phyloP scores from a whole-genome alignment of 805 yeast genomes.

The Clavispora santaluciae region DNA sequence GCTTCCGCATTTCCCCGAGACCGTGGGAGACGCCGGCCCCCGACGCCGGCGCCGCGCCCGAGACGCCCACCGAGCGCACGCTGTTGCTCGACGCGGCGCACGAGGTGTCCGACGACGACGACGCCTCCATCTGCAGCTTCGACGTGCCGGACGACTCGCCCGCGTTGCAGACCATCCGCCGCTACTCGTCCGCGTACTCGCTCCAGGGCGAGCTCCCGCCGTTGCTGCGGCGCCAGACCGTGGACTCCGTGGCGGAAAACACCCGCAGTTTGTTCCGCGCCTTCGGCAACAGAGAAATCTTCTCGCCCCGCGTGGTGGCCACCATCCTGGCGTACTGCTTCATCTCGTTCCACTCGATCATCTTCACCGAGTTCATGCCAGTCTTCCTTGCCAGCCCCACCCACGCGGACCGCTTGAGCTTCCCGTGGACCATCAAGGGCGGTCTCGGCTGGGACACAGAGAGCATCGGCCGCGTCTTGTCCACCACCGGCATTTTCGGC shows the following conservation, averaged over 20 bases:
- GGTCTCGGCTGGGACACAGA: slow-evolving; percentile 47
- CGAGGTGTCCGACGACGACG: slow-evolving; percentile 2
- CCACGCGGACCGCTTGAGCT: slow-evolving; percentile 24
- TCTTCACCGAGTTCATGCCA: slow-evolving; percentile 53
- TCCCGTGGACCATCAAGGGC: slow-evolving; percentile 48
- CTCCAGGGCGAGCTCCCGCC: slow-evolving; percentile 11
- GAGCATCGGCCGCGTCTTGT: slow-evolving; percentile 47
- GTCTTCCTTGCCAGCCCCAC: slow-evolving; percentile 42
- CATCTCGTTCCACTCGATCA: slow-evolving; percentile 44
- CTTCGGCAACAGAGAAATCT: slow-evolving; percentile 17
- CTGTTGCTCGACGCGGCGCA: slow-evolving; percentile 2
- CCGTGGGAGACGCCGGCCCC: slow-evolving; percentile 22
- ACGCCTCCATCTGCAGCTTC: slow-evolving; percentile 1
- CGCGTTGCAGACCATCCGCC: slow-evolving; percentile 7
- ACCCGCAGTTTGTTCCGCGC: slow-evolving; percentile 12
- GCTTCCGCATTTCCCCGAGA: slow-evolving; percentile 22
- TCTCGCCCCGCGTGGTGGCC: slow-evolving; percentile 27
- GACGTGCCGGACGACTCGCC: slow-evolving; percentile 2
- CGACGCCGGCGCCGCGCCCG: background rate
- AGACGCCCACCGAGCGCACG: background rate
- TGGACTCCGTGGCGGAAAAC: slow-evolving; percentile 8
- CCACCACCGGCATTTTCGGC: slow-evolving; percentile 52
- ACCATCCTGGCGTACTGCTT: slow-evolving; percentile 35
- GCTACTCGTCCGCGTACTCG: slow-evolving; percentile 14
- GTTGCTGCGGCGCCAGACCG: slow-evolving; percentile 6